These are phyloP conservation scores for Diplocarpon mali DNA, from an alignment of 2,329 filamentous ascomycete genomes.

Conservation along the genomic window DNA sequence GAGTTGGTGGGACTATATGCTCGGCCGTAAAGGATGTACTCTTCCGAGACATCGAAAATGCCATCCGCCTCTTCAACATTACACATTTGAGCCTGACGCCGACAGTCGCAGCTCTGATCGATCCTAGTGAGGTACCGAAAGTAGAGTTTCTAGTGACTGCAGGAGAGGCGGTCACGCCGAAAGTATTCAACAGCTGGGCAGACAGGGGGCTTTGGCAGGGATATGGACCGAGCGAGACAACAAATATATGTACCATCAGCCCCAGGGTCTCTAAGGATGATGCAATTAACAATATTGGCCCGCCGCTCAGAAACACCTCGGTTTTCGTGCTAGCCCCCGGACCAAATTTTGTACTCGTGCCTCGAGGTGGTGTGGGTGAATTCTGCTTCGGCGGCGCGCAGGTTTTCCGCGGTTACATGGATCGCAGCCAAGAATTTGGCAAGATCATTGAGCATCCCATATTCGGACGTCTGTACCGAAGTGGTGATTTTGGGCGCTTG, in stretches of 20 bases:
- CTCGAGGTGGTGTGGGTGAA: slow-evolving; percentile 66
- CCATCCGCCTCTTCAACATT: slow-evolving; percentile 50
- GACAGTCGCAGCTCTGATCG: slow-evolving; percentile 67
- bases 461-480: slow-evolving; percentile 68
- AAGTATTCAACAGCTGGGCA: slow-evolving; percentile 60
- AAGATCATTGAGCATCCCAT: slow-evolving; percentile 59
- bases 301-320: slow-evolving; percentile 64
- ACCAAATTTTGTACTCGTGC: slow-evolving; percentile 41
- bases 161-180: slow-evolving; percentile 67
- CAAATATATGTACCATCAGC: slow-evolving; percentile 75
- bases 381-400: slow-evolving; percentile 81
- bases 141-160: slow-evolving; percentile 72
- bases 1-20: slow-evolving; percentile 66
- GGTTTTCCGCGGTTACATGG: slow-evolving; percentile 64
- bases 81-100: slow-evolving; percentile 82
- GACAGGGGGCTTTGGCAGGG: slow-evolving; percentile 60
- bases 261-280: slow-evolving; percentile 44
- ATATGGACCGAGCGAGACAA: slow-evolving; percentile 79
- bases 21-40: slow-evolving; percentile 63
- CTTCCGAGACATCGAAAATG: slow-evolving; percentile 58
- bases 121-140: slow-evolving; percentile 54
- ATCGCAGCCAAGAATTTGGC: slow-evolving; percentile 47
- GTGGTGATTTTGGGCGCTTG: slow-evolving; percentile 72
- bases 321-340: slow-evolving; percentile 30
- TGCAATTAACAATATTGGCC: slow-evolving; percentile 65